These are phyloP conservation scores for Balamuthia mandrillaris DNA, from an alignment of 208 protist genomes.

Conservation along the genomic window DNA sequence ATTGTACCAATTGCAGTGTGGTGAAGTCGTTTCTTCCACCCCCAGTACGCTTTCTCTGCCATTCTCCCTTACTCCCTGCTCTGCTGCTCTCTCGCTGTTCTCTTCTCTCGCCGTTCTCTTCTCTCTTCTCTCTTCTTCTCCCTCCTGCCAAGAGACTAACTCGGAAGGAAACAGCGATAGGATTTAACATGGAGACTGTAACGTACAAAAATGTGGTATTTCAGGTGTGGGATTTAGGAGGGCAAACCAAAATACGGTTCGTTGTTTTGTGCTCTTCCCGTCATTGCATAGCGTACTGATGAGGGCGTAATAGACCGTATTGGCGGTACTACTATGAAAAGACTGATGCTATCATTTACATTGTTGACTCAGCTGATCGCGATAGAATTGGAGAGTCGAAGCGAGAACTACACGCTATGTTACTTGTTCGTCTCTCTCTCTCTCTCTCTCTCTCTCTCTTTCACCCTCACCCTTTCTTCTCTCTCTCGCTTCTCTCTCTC, in stretches of 20 bases:
- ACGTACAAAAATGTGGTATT: conserved; percentile 83
- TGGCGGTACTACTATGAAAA: conserved; percentile 88
- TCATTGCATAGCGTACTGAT: background rate
- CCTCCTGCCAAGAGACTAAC: no score
- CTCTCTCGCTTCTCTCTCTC: background rate
- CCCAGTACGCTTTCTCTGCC: conserved; percentile 63
- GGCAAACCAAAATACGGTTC: conserved; percentile 70
- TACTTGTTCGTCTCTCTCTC: conserved; percentile 58
- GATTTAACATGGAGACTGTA: conserved; percentile 84
- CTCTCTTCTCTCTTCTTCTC: no score
- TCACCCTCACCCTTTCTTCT: background rate
- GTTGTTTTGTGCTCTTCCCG: background rate
- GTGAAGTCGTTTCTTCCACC: conserved; percentile 79
- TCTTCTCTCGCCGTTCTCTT: background rate
- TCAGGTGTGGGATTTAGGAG: conserved; percentile 69
- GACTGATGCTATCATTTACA: conserved; percentile 84
- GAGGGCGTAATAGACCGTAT: conserved; percentile 72
- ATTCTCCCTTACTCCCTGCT: background rate
- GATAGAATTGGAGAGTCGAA: conserved; percentile 81
- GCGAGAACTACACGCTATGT: conserved; percentile 79
- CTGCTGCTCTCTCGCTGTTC: background rate
- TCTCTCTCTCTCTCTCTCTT: background rate
- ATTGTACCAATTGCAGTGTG: conserved; percentile 77
- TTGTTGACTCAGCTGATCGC: conserved; percentile 77
- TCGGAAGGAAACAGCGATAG: conserved; percentile 77